Conservation (phyloP, 345 rosid genomes). For the Moricandia arvensis region DNA sequence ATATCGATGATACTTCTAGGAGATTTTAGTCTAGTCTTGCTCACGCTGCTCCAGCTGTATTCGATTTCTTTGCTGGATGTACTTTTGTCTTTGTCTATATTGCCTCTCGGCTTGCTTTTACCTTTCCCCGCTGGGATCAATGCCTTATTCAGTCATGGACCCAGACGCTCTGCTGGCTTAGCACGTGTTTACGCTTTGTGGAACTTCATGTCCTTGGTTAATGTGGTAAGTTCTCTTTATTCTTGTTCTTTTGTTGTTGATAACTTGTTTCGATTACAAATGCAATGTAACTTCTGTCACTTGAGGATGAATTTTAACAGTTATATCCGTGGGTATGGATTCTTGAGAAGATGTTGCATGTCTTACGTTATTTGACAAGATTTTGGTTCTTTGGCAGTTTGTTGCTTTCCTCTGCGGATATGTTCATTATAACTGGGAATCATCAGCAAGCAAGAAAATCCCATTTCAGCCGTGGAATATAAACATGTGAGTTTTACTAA, state of each 20-base stretch:
- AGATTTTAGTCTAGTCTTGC: slow-evolving; percentile 98
- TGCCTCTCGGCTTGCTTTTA: slow-evolving; percentile 90
- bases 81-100: slow-evolving; percentile 77
- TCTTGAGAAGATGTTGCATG: slow-evolving; percentile 8
- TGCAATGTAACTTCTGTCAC: neutral
- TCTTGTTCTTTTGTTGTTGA: neutral
- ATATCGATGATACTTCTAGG: slow-evolving; percentile 95
- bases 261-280: slow-evolving; percentile 3
- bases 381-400: slow-evolving; percentile 49
- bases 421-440: slow-evolving; percentile 64
- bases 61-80: slow-evolving; percentile 84
- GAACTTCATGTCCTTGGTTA: slow-evolving; percentile 82
- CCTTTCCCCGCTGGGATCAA: slow-evolving; percentile 99
- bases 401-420: slow-evolving; percentile 93
- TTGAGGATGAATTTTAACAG: neutral
- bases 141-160: slow-evolving; percentile 97
- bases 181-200: slow-evolving; percentile 95
- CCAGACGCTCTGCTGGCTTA: slow-evolving; percentile 94
- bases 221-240: slow-evolving; percentile 66
- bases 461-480: slow-evolving; percentile 96
- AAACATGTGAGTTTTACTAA: slow-evolving; percentile 72
- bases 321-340: slow-evolving; percentile 16
- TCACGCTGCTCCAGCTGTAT: slow-evolving; percentile 93
- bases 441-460: slow-evolving; percentile 57
- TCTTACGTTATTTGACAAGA: slow-evolving; percentile 18